phyloP scores from a whole-genome alignment of 176 grass and related monocot genomes.

The Thinopyrum elongatum region DNA sequence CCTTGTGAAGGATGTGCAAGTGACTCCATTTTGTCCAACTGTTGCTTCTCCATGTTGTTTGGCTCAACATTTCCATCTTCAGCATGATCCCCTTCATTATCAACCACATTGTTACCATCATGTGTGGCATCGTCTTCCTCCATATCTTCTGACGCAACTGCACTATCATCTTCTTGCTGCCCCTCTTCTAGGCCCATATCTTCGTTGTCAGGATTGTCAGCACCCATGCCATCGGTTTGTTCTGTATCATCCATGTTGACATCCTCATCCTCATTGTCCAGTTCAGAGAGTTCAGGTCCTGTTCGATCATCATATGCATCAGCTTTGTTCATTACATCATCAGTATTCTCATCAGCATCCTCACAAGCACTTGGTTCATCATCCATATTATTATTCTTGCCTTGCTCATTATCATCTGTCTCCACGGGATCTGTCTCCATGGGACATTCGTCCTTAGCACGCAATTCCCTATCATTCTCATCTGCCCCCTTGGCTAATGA shows the following conservation, averaged over 20 bases:
- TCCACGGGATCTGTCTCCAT: slow-evolving; percentile 61
- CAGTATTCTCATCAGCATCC: slow-evolving; percentile 42
- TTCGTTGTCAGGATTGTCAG: slow-evolving; percentile 36
- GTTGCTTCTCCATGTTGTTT: slow-evolving; percentile 41
- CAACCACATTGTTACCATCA: slow-evolving; percentile 32
- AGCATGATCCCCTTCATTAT: slow-evolving; percentile 41
- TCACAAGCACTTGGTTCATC: slow-evolving; percentile 55
- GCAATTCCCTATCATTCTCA: slow-evolving; percentile 57
- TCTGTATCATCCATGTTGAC: slow-evolving; percentile 50
- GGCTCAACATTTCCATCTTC: slow-evolving; percentile 58
- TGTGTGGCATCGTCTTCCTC: slow-evolving; percentile 45
- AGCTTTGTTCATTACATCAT: slow-evolving; percentile 61
- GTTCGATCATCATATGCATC: slow-evolving; percentile 81
- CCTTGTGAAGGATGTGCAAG: slow-evolving; percentile 45
- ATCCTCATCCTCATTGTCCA: slow-evolving; percentile 58
- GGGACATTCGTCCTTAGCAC: slow-evolving; percentile 82
- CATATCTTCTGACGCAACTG: slow-evolving; percentile 39
- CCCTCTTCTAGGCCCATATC: slow-evolving; percentile 43
- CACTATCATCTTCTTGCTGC: slow-evolving; percentile 43
- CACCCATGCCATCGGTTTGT: slow-evolving; percentile 36
- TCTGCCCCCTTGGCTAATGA: slow-evolving; percentile 65
- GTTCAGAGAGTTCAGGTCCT: slow-evolving; percentile 59
- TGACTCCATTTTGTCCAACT: slow-evolving; percentile 47
- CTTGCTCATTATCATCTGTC: slow-evolving; percentile 45
- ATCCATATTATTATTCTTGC: slow-evolving; percentile 40